Conservation (phyloP, 306 rosid species). For the Cucumis cinereus region DNA sequence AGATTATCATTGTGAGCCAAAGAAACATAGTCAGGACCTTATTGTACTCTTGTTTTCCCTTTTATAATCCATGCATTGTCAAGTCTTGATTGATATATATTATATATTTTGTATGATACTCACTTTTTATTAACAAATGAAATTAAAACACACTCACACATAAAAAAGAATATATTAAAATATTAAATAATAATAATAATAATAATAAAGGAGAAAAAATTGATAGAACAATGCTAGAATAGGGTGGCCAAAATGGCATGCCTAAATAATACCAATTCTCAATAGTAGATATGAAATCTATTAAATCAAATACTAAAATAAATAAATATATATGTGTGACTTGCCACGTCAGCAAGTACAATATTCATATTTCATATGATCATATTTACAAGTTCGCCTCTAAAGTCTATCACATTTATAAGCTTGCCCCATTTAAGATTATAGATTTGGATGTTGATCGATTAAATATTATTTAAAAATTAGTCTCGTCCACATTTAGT, state of each 20-base stretch:
- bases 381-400: background rate
- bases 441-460: background rate
- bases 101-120: background rate
- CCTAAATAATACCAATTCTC: background rate
- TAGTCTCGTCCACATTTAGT: background rate
- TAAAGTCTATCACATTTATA: background rate
- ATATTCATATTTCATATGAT: background rate
- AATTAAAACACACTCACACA: background rate
- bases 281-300: background rate
- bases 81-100: background rate
- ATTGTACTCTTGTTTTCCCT: background rate
- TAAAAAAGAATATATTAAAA: background rate
- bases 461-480: background rate
- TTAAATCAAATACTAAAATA: background rate
- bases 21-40: background rate
- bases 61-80: conserved; percentile 5
- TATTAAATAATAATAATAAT: no score
- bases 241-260: background rate
- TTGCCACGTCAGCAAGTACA: background rate
- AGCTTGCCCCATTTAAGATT: no score
- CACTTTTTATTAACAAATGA: background rate
- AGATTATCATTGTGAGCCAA: background rate
- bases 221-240: background rate
- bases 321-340: background rate
- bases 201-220: background rate